Base-by-base conservation (phyloP, 768 basidiomycete genomes). In the Pleurotus ostreatus region DNA sequence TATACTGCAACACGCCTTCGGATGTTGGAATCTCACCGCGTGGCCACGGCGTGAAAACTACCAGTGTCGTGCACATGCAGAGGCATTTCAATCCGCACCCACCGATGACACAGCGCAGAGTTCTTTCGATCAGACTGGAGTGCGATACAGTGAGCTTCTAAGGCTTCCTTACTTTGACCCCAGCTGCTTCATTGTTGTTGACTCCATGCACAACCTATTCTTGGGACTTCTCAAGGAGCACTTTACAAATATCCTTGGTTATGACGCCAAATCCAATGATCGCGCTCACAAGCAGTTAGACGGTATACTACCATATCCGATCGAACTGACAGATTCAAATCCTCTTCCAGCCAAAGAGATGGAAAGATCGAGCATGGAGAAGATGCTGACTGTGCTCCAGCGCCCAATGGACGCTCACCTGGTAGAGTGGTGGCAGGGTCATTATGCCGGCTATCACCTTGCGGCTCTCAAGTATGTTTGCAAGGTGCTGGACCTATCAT, bases 131-230 rank as follows among this genome's bases (percentile, higher is more conserved):
- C 13, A 43, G 5, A 6, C 43, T 26, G 55, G 20, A 20, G 20
- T 20, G 20, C 20, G 20, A 20, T 20, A 20, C 12, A 41, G 11
- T 23, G 45, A 67, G 11, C 56, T 66, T 2, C 57, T 58, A 11
- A 16, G 55, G 3, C 45, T 70, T 4, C 62, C 66, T 0, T 68
- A 70, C 57, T 69, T 67, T 67, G 53, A 66, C 18, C 61, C 60
- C 9, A 60, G 55, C 2, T 12, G 15, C 1, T 62, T 60, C 15
- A 3, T 59, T 1, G 57, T 61, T 1, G 49, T 68, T 6, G 63
- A 70, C 16, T 39, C 58, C 1, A 70, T 52, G 49, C 49, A 52
- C 15, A 52, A 52, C 30, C 53, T 55, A 15, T 45, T 40, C 13
- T 26, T 41, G 13, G 53, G 53, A 5, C 40, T 20, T 20, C 20